Base-by-base conservation (phyloP, 352 stramenopile species). In the Phytophthora ramorum region DNA sequence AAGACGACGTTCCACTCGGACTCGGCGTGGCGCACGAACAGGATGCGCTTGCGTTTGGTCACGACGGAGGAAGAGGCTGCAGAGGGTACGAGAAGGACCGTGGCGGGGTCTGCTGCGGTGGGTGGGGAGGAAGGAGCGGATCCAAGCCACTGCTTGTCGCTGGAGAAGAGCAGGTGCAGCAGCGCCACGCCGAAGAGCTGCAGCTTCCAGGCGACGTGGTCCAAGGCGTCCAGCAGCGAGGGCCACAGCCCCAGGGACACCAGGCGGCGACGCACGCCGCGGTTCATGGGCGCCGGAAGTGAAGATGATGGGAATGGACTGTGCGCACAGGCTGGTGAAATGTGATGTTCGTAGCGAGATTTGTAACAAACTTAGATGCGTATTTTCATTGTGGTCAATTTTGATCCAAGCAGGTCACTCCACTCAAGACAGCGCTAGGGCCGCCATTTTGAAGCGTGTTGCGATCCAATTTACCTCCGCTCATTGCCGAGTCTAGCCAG, bases 1-100 rank as follows among this genome's bases (percentile, higher is more conserved):
- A 97, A 97, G 35, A 96, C 71, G 49, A 90, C 79, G 65, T 97
- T 97, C 89, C 89, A 96, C 63, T 93, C 83, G 43, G 86, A 95
- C 72, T 97, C 89, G 30, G 82, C 87, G 45, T 97, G 89, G n/a
- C 89, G 83, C 20, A 96, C 75, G 62, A 96, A 96, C 7, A 97
- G 46, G 28, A 97, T 73, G 43, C 80, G 86, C 71, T 92, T 93
- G 30, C 28, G 46, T 47, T 76, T 73, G 19, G 40, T 69, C 6
- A 75, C 48, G 41, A 40, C 28, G 20, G 38, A 24, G 19, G 7
- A 5, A 44, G 20, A 13, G 19, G 8, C 14, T n/a, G n/a, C n/a
- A 34, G 34, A 24, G 32, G 14, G 2, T 4, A 17, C 14, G 37
- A 43, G 37, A 7, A 43, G 37, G 37, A 43, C 26, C 4, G 41